Percentiles rank a stretch among this genome's conserved stretches.
These are phyloP conservation scores for Fusarium robinianum DNA, from an alignment of 2,329 filamentous ascomycete species.

Conservation along the genomic window DNA sequence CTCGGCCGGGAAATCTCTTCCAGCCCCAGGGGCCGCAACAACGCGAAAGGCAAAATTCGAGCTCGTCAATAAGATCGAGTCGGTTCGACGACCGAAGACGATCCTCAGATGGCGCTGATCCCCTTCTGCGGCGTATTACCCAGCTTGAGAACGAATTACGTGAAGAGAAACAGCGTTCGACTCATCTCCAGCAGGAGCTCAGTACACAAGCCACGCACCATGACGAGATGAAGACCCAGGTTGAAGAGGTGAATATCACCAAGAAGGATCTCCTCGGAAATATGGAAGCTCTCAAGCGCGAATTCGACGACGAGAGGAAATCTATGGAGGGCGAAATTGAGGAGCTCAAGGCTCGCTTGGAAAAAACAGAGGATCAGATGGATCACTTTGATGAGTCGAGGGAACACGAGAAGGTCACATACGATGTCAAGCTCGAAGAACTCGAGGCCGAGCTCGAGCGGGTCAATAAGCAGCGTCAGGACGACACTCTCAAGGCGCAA, in stretches of 20 bases:
- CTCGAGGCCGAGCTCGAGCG: conserved; percentile 74
- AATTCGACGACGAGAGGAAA: conserved; percentile 84
- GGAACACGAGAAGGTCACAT: conserved; percentile 76
- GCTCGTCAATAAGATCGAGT: conserved; percentile 53
- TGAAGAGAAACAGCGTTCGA: conserved; percentile 70
- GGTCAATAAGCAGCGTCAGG: conserved; percentile 59
- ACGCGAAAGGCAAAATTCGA: conserved; percentile 55
- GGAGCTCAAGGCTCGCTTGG: conserved; percentile 73
- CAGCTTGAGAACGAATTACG: conserved; percentile 79
- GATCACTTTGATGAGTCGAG: conserved; percentile 81
- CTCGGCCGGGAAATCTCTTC: conserved; percentile 61
- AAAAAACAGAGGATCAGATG: conserved; percentile 91
- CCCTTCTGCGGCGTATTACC: conserved; percentile 53
- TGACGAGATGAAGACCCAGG: conserved; percentile 66
- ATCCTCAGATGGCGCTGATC: conserved; percentile 54
- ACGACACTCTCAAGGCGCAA: conserved; percentile 61
- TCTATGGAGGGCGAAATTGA: conserved; percentile 81
- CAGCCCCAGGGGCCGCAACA: conserved; percentile 52
- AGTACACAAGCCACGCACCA: conserved; percentile 60
- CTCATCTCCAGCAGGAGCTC: conserved; percentile 71
- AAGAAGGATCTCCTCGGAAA: conserved; percentile 95
- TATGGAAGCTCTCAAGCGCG: conserved; percentile 86
- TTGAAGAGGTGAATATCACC: conserved; percentile 86
- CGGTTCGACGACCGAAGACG: conserved; percentile 50
- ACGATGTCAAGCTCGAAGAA: conserved; percentile 69